These are phyloP conservation scores for Rhodotorula sp. DNA, from an alignment of 1,284 basidiomycete genomes.

Conservation along the genomic window DNA sequence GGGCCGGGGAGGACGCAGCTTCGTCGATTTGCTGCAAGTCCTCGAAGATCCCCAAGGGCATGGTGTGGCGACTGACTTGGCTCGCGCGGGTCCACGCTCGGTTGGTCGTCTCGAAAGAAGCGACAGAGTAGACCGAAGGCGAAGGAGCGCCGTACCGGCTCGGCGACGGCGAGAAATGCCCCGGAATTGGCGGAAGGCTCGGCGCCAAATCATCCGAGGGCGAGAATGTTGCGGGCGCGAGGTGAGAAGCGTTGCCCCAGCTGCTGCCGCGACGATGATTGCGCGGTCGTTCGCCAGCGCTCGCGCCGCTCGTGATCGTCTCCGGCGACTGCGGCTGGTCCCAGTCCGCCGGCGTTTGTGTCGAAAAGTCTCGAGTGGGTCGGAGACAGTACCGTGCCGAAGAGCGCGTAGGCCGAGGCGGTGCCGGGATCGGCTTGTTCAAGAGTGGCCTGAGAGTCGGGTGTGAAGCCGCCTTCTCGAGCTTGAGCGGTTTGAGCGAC, in stretches of 20 bases:
- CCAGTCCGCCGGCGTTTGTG: constrained; percentile 21
- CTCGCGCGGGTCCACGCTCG: constrained; percentile 2
- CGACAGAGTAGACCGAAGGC: constrained; percentile 31
- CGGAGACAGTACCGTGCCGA: constrained; percentile 11
- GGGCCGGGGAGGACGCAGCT: neutral
- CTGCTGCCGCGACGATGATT: constrained; percentile 4
- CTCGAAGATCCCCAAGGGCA: neutral
- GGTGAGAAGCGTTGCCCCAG: neutral
- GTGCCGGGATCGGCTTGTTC: neutral
- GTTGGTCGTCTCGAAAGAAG: constrained; percentile 14
- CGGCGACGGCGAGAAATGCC: constrained; percentile 2
- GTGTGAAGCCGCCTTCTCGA: neutral
- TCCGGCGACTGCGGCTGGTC: neutral
- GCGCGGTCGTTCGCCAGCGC: neutral
- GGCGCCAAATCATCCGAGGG: neutral
- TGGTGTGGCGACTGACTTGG: neutral
- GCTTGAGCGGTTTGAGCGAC: constrained; percentile 3
- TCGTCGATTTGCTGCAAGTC: neutral
- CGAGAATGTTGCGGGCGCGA: neutral
- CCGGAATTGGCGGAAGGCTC: neutral
- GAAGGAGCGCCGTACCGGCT: constrained; percentile 7
- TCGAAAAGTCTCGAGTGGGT: constrained; percentile 10
- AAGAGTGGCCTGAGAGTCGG: neutral
- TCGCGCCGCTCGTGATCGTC: neutral
- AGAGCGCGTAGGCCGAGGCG: neutral